Evolutionary conservation across 139 green algal species (phyloP), one percentile per base, ranked within the genome.

Genomic region (Chloropicon primus): DNA sequence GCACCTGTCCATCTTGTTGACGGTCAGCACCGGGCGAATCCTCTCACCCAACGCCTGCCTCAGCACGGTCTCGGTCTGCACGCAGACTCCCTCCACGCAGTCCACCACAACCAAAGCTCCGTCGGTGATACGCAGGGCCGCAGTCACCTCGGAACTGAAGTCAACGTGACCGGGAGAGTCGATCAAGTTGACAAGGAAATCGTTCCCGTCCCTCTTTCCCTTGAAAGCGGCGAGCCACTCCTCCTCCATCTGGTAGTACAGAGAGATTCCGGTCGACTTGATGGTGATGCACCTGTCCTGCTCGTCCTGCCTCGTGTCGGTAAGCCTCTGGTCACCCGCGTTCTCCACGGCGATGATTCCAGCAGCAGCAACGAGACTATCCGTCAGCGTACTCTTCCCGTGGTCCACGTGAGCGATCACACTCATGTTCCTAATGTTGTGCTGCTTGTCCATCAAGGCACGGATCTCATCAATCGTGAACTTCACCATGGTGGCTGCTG

Each of bases 1-100:
- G 89, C 95, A 99, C 78, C 95, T 92, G 83, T 99, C 95, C 85
- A 99, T 93, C 95, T 98, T 99, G 92, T 98, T 98, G 26, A 99
- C 92, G 17, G 95, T 98, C 82, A 99, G 88, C 25, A 99, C 94
- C 26, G 95, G 95, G 79, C 90, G 89, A 84, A 99, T 99, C 86
- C 94, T 94, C 92, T 98, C 94, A 77, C 88, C 92, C 71, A 96
- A 88, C 41, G 74, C 91, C 88, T 98, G 96, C 80, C 96, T 91
- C 75, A 99, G 89, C 87, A 99, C 96, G 1, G 96, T 99, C 92
- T 99, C 96, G 1, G 96, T 99, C 90, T 99, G 96, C 85, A 99
- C 96, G 85, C 95, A 99, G 76, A 99, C 96, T 26, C 96, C 96
- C 91, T 99, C 96, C 41, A 99, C 91, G 89, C 93, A 99, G 85